Base-by-base conservation (phyloP, 495 filamentous ascomycete species). In the Rhypophila decipiens region DNA sequence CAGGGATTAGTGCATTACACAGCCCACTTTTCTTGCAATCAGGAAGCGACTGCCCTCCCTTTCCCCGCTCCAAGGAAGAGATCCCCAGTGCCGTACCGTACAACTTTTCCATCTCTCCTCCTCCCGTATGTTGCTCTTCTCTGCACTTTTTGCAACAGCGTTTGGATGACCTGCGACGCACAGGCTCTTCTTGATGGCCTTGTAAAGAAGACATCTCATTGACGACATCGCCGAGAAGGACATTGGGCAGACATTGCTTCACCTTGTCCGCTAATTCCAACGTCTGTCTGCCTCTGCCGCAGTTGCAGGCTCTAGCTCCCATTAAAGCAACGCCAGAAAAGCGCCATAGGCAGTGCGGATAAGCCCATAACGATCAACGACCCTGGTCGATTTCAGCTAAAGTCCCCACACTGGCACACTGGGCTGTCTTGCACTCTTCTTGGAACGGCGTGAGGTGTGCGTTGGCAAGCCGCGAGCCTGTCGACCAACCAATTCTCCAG, bases 371-470 rank as follows among this genome's bases (percentile, higher is more conserved):
- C n/a, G n/a, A n/a, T n/a, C n/a, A n/a, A n/a, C n/a, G n/a, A n/a
- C n/a, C n/a, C n/a, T n/a, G n/a, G n/a, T n/a, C n/a, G n/a, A n/a
- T n/a, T n/a, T n/a, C n/a, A n/a, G n/a, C n/a, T n/a, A n/a, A n/a
- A n/a, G n/a, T n/a, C n/a, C n/a, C n/a, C n/a, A n/a, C n/a, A n/a
- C n/a, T n/a, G n/a, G n/a, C n/a, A n/a, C n/a, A n/a, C n/a, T n/a
- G n/a, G 42, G 44, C 44, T 51, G 47, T 53, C 38, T n/a, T n/a
- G n/a, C n/a, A n/a, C n/a, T n/a, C n/a, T 42, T 56, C 55, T 58
- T 60, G 57, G 57, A 63, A 60, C 57, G 54, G 57, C 44, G 57
- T 42, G n/a, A n/a, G n/a, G 54, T 51, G 61, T 63, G 61, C 54
- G 59, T 57, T 62, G 59, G 59, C 59, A 60, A n/a, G n/a, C n/a